phyloP scores from a whole-genome alignment of 768 basidiomycete species.

The Tylopilus sp. region DNA sequence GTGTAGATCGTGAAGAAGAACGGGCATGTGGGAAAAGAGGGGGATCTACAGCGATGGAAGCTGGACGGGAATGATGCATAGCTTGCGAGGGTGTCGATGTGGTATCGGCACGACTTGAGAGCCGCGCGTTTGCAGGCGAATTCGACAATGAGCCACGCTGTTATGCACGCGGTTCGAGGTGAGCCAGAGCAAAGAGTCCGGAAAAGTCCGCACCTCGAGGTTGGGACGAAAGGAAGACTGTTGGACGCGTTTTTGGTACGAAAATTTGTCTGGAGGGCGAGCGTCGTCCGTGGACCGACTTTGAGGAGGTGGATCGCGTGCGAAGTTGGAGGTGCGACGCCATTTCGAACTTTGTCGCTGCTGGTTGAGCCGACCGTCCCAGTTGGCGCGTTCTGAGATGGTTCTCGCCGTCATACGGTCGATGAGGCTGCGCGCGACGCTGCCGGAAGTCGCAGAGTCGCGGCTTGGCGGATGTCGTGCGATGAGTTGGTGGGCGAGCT shows the following conservation, averaged over 20 bases:
- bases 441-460: neutral
- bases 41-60: conserved; percentile 14
- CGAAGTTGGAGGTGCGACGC: conserved; percentile 7
- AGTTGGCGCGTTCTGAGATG: conserved; percentile 12
- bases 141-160: conserved; percentile 14
- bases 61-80: conserved; percentile 2
- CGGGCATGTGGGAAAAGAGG: neutral
- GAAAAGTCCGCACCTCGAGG: conserved; percentile 12
- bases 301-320: conserved; percentile 10
- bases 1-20: conserved; percentile 1
- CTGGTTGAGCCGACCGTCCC: conserved; percentile 16
- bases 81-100: conserved; percentile 1
- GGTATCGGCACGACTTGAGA: conserved; percentile 7
- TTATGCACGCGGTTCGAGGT: neutral
- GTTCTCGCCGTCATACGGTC: conserved; percentile 13
- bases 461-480: neutral
- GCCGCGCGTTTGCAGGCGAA: conserved; percentile 1
- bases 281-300: neutral
- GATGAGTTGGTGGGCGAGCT: conserved; percentile 2
- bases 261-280: neutral
- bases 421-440: neutral
- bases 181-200: neutral
- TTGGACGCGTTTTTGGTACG: conserved; percentile 8
- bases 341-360: conserved; percentile 5
- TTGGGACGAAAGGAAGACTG: neutral